A percentile compares a stretch with the other conserved stretches of the same genome.
Conservation (phyloP, 345 rosid species). For the Eutrema yunnanense region DNA sequence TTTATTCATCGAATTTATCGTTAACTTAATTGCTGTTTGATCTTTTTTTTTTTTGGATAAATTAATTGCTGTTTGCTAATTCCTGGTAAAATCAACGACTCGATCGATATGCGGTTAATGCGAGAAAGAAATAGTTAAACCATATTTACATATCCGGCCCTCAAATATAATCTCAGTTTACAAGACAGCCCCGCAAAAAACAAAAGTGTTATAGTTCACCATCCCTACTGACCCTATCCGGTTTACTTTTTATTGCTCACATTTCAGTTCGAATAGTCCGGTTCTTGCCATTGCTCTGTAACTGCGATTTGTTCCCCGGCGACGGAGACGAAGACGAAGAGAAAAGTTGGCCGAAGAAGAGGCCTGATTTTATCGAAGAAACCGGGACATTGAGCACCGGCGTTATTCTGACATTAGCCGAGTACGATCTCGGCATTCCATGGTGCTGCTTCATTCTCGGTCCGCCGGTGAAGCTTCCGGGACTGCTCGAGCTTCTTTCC, state of each 20-base stretch:
- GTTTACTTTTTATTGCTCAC: conserved; percentile 8
- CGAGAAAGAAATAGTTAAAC: conserved; percentile 1
- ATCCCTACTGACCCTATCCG: not conserved
- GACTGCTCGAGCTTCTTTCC: conserved; percentile 96
- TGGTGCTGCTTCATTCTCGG: conserved; percentile 58
- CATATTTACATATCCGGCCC: conserved; percentile 19
- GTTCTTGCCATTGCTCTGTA: conserved; percentile 26
- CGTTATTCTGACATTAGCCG: conserved; percentile 67
- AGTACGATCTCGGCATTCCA: conserved; percentile 91
- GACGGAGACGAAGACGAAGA: conserved; percentile 38
- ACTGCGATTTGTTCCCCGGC: conserved; percentile 19
- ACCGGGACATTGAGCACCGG: conserved; percentile 88
- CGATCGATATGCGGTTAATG: not conserved
- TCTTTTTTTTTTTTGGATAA: no score
- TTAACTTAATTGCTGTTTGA: no score
- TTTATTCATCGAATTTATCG: no score
- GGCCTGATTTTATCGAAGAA: conserved; percentile 44
- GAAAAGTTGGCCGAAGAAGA: conserved; percentile 54
- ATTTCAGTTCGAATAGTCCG: conserved; percentile 33
- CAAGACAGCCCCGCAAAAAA: not conserved
- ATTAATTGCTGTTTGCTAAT: not conserved
- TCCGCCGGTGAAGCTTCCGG: conserved; percentile 89
- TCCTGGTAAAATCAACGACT: conserved; percentile 4
- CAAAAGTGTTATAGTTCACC: not conserved
- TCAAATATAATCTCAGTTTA: not conserved